Base-by-base conservation (phyloP, 768 basidiomycete species). In the Suillus brevipes region DNA sequence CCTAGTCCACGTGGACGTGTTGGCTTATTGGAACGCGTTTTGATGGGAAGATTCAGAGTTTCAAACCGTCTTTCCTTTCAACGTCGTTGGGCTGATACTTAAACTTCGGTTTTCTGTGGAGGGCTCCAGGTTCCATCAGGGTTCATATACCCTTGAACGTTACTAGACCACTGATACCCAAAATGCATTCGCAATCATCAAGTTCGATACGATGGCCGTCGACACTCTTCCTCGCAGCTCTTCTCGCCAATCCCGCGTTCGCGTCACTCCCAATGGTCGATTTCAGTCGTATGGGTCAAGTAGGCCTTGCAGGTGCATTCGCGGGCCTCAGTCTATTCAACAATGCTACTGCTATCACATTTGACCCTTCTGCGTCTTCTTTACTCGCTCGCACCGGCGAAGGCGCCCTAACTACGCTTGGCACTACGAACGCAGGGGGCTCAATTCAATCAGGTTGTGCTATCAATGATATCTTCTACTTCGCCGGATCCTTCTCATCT, bases 231-330 rank as follows among this genome's bases (percentile, higher is more conserved):
- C 64, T 75, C 64, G 56, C 61, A 52, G 65, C 52, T 42, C 57
- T 59, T 57, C 50, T 75, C 47, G 65, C 65, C 3, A 45, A 56
- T 28, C 16, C 66, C 64, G 71, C 56, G 25, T 72, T 70, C 65
- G 84, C 83, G 10, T 74, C 81, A 7, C 77, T 87, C 16, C 87
- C 87, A 7, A 78, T 81, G 66, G 81, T 91, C 70, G 90, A 92
- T 76, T 90, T 88, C 71, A 78, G 82, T 70, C 89, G 90, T 61
- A 96, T 99, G 93, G 97, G 97, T 68, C 89, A 84, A 62, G 95
- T 98, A 59, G 95, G 89, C 64, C 83, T 98, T 49, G 88, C 89
- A 34, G 97, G 97, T 64, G 83, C 91, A 40, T 99, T 98, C 73
- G 85, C 90, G 28, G 97, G 95, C 53, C 81, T 99, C 66, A 90